Evolutionary conservation across 257 asterid species (phyloP).

Genomic region (Solanum etuberosum): DNA sequence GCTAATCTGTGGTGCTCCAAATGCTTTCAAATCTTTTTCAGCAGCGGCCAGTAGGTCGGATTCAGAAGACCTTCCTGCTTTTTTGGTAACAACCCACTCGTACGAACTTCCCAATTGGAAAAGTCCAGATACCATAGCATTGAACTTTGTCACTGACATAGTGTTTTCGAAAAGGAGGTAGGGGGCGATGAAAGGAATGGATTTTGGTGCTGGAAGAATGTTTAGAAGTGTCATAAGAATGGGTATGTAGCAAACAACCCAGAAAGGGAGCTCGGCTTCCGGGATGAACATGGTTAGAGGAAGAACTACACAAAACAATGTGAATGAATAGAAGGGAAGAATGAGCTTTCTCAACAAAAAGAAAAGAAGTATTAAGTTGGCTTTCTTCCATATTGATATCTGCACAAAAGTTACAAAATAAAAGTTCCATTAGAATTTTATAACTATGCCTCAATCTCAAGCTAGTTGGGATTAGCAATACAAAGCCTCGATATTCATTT

Average conservation of each 20-base stretch:
- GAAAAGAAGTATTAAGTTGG: constrained; percentile 54
- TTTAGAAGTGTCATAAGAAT: constrained; percentile 43
- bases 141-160: constrained; percentile 66
- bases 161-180: constrained; percentile 64
- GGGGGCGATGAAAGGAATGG: constrained; percentile 62
- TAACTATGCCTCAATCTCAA: background rate
- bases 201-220: constrained; percentile 50
- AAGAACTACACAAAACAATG: constrained; percentile 54
- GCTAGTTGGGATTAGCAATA: background rate
- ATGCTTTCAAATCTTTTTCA: constrained; percentile 18
- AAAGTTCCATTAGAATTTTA: background rate
- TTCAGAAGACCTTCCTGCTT: constrained; percentile 55
- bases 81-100: constrained; percentile 63
- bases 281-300: constrained; percentile 67
- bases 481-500: background rate
- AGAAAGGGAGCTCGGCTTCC: constrained; percentile 50
- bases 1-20: constrained; percentile 13
- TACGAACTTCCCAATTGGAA: constrained; percentile 64
- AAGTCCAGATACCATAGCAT: constrained; percentile 56
- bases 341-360: constrained; percentile 52
- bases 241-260: constrained; percentile 55
- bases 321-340: constrained; percentile 72
- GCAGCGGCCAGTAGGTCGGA: constrained; percentile 38
- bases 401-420: constrained; percentile 7
- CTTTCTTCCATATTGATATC: constrained; percentile 64